Evolutionary conservation across 495 filamentous ascomycete species (phyloP).

Genomic region (Daldinia vernicosa): DNA sequence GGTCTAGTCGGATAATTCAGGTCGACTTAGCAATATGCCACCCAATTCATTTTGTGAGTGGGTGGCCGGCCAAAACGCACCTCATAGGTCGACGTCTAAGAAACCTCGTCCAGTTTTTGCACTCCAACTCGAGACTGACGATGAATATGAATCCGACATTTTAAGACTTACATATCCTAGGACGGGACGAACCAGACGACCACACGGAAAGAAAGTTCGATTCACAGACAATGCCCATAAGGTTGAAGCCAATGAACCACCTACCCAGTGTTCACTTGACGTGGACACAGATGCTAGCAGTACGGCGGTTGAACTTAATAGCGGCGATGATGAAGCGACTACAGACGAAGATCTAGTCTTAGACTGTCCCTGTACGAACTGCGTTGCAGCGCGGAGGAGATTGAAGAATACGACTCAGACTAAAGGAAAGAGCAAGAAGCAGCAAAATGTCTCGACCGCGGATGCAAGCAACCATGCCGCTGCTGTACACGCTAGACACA

Average conservation of each 20-base stretch:
- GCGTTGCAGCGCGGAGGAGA: conserved; percentile 23
- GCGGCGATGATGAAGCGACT: conserved; percentile 15
- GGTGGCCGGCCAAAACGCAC: conserved; percentile 52
- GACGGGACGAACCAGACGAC: conserved; percentile 9
- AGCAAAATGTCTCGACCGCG: conserved; percentile 7
- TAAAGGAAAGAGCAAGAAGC: conserved; percentile 20
- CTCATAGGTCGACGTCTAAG: conserved; percentile 1
- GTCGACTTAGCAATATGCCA: conserved; percentile 31
- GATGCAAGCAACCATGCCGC: conserved; percentile 21
- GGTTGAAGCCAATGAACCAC: conserved; percentile 37
- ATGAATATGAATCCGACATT: conserved; percentile 48
- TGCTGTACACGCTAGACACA: conserved; percentile 30
- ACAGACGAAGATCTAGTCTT: conserved; percentile 27
- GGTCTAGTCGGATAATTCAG: background rate
- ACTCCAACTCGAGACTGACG: conserved; percentile 51
- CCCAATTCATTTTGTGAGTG: conserved; percentile 51
- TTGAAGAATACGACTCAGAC: conserved; percentile 13
- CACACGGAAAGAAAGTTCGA: conserved; percentile 32
- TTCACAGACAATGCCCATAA: conserved; percentile 34
- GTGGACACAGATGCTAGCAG: conserved; percentile 20
- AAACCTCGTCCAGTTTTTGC: conserved; percentile 42
- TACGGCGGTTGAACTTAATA: conserved; percentile 21
- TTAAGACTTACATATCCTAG: conserved; percentile 51
- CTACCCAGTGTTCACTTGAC: conserved; percentile 4
- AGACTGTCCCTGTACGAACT: conserved; percentile 43